phyloP scores from a whole-genome alignment of 2,329 filamentous ascomycete genomes.

The Nothomitra cinnamomea region DNA sequence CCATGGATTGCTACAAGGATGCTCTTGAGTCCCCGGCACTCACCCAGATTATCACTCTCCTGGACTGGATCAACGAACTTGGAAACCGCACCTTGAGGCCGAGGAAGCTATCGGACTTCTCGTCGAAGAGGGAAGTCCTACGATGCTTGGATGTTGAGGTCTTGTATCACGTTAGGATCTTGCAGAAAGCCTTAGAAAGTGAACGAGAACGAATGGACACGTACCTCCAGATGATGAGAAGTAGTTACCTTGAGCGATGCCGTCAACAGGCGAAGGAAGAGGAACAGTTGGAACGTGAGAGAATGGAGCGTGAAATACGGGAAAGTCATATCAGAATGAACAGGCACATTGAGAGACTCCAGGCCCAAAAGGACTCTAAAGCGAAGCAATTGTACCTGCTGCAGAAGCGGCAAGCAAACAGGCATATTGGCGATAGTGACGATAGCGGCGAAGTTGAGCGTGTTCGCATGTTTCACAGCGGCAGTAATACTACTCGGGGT shows the following conservation, averaged over 20 bases:
- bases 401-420: not conserved
- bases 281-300: too few relatives aligned
- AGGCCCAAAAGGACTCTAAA: not conserved
- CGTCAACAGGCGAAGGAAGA: too few relatives aligned
- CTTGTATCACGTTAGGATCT: too few relatives aligned
- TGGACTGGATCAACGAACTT: not conserved
- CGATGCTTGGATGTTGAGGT: too few relatives aligned
- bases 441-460: not conserved
- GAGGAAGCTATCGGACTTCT: not conserved
- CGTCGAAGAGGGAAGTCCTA: too few relatives aligned
- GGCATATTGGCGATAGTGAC: not conserved
- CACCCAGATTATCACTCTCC: not conserved
- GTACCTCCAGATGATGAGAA: too few relatives aligned
- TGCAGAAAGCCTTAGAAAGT: too few relatives aligned
- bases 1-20: not conserved
- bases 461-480: not conserved
- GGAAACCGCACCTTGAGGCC: not conserved
- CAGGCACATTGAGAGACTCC: not conserved
- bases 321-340: not conserved
- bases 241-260: too few relatives aligned
- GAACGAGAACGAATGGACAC: too few relatives aligned
- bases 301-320: not conserved
- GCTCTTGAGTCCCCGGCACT: not conserved
- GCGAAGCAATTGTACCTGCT: not conserved
- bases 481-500: not conserved